Conservation (phyloP, 495 filamentous ascomycete genomes). For the Daldinia bambusicola region DNA sequence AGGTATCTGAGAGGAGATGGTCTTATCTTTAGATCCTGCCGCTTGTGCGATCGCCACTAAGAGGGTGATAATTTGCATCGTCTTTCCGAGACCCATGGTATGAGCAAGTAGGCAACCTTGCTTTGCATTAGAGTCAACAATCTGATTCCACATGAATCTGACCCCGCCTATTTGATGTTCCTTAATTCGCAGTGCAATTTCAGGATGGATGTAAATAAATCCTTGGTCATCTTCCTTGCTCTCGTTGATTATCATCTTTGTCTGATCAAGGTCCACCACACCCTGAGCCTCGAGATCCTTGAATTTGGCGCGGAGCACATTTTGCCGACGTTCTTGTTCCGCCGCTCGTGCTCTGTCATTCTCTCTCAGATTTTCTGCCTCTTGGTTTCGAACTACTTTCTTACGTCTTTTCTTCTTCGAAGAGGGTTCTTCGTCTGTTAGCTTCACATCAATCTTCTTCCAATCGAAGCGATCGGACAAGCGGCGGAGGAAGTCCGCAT, state of each 20-base stretch:
- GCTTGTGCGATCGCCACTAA: constrained; percentile 78
- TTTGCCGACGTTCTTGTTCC: constrained; percentile 62
- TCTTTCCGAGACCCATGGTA: constrained; percentile 95
- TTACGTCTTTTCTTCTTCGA: constrained; percentile 38
- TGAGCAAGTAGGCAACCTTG: constrained; percentile 89
- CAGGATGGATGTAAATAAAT: constrained; percentile 60
- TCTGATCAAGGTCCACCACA: constrained; percentile 42
- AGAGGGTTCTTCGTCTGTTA: background rate
- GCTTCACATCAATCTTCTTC: background rate
- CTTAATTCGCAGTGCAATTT: constrained; percentile 63
- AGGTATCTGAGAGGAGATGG: constrained; percentile 73
- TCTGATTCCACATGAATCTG: constrained; percentile 89
- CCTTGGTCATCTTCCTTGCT: constrained; percentile 67
- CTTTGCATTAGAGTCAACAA: constrained; percentile 65
- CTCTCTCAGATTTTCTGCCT: constrained; percentile 59
- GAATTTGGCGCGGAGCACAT: constrained; percentile 57
- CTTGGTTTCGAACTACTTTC: constrained; percentile 56
- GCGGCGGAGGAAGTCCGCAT: constrained; percentile 31
- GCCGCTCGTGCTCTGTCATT: constrained; percentile 55
- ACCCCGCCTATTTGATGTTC: constrained; percentile 73
- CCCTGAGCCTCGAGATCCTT: constrained; percentile 43
- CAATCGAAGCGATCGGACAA: constrained; percentile 42
- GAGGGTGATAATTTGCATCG: constrained; percentile 87
- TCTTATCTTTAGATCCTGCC: constrained; percentile 64
- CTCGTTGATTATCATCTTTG: constrained; percentile 73